phyloP scores from a whole-genome alignment of 768 basidiomycete species.

The Phallus indusiatus region DNA sequence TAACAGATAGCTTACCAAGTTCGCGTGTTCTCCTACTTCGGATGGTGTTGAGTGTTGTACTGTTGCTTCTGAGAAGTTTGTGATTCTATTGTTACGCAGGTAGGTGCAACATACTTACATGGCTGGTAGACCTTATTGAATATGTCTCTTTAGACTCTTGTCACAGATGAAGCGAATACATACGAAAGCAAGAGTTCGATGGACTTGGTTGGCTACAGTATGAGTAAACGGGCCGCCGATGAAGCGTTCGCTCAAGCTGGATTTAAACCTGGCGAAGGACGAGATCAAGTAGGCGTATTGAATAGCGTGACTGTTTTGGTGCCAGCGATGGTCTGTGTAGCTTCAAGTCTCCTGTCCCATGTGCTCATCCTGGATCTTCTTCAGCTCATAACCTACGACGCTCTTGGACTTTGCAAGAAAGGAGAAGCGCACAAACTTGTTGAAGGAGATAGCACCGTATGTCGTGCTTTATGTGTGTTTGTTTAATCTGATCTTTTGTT shows the following conservation, averaged over 20 bases:
- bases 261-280: conserved; percentile 47
- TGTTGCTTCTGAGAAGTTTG: conserved; percentile 71
- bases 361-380: not conserved
- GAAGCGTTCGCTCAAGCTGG: conserved; percentile 65
- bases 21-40: conserved; percentile 81
- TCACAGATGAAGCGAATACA: conserved; percentile 55
- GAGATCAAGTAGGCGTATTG: conserved; percentile 78
- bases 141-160: conserved; percentile 27
- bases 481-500: not conserved
- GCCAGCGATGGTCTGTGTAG: conserved; percentile 56
- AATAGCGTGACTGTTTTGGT: conserved; percentile 82
- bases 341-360: not conserved
- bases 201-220: conserved; percentile 73
- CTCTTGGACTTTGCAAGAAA: conserved; percentile 57
- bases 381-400: conserved; percentile 74
- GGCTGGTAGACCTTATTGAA: not conserved
- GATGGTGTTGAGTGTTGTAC: conserved; percentile 62
- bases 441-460: conserved; percentile 68
- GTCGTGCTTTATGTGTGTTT: conserved; percentile 14
- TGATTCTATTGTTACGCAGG: conserved; percentile 62
- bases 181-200: conserved; percentile 65
- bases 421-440: conserved; percentile 69
- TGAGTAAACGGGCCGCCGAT: conserved; percentile 62
- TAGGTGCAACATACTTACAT: not conserved
- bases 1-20: conserved; percentile 65